A percentile compares a stretch with the other conserved stretches of the same genome.
Conservation (phyloP, 257 asterid genomes). For the Lavandula angustifolia region DNA sequence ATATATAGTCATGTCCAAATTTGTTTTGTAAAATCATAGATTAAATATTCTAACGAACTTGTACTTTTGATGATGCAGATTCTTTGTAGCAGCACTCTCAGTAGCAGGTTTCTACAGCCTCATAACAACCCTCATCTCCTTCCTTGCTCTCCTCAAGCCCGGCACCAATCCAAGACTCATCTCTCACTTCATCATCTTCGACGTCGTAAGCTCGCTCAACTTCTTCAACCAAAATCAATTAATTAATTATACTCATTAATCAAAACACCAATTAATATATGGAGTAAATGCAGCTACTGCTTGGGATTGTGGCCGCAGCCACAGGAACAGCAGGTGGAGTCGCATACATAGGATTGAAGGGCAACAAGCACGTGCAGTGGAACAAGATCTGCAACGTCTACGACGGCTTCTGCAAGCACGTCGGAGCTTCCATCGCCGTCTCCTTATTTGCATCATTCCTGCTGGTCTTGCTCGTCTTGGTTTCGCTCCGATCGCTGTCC, state of each 20-base stretch:
- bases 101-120: slow-evolving; percentile 47
- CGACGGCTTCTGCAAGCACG: slow-evolving; percentile 58
- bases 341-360: slow-evolving; percentile 71
- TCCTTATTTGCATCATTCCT: slow-evolving; percentile 56
- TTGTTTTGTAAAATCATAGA: neutral
- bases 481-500: slow-evolving; percentile 58
- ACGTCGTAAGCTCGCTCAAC: slow-evolving; percentile 46
- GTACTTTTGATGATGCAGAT: slow-evolving; percentile 44
- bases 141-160: slow-evolving; percentile 43
- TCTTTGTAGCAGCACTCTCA: slow-evolving; percentile 57
- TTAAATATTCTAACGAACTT: neutral
- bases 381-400: slow-evolving; percentile 51
- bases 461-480: slow-evolving; percentile 53
- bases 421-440: slow-evolving; percentile 57
- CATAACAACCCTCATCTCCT: slow-evolving; percentile 45
- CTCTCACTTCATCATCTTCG: slow-evolving; percentile 46
- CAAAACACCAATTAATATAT: no score
- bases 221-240: neutral
- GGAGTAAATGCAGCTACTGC: slow-evolving; percentile 74
- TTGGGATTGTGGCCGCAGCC: slow-evolving; percentile 79
- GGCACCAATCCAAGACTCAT: slow-evolving; percentile 29
- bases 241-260: neutral
- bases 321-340: slow-evolving; percentile 80
- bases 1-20: neutral
- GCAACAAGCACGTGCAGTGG: slow-evolving; percentile 63